Evolutionary conservation across 148 eudicot species (phyloP), one percentile per base, ranked within the genome.

Genomic region (Vaccinium darrowii): DNA sequence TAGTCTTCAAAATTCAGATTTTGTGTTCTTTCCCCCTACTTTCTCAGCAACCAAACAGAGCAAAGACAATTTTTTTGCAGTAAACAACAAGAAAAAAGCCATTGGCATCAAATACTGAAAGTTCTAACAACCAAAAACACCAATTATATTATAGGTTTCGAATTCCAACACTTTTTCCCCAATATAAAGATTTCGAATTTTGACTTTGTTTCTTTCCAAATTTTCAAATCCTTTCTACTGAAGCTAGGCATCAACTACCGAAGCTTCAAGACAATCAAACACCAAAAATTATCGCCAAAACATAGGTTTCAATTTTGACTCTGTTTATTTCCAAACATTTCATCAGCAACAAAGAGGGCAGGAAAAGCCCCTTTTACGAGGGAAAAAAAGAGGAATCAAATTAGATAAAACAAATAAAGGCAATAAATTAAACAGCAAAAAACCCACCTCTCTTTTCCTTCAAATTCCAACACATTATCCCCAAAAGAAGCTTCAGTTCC

Each of bases 371-470:
- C 5, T 39, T 39, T 39, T 39, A 39, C 43, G 43, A 4, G 0
- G 33, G 1, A 39, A 39, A 39, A 39, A 39, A 39, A 39, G 3
- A 39, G 43, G 43, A 39, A 39, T 39, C 1, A 53, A 53, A 57
- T 5, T 6, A 15, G 21, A 39, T 39, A 39, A 39, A 39, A 4
- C 43, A 39, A 39, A 2, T 4, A 39, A 39, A 39, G 43, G 3
- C 4, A 39, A 39, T 39, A 39, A 39, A 39, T 47, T 23, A 27
- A 78, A 78, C 7, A 33, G 21, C 6, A 58, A 51, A 36, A 49
- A 87, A 79, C 80, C 63, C 69, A 88, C 90, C 88, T 88, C 69
- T 86, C 90, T 86, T 84, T 88, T 8, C 30, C 79, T 76, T 88
- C 88, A 84, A 85, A 81, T 8, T 88, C 90, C 65, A 83, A 27